These are phyloP conservation scores for Cocos nucifera DNA, from an alignment of 176 grass and related monocot species.

Conservation along the genomic window DNA sequence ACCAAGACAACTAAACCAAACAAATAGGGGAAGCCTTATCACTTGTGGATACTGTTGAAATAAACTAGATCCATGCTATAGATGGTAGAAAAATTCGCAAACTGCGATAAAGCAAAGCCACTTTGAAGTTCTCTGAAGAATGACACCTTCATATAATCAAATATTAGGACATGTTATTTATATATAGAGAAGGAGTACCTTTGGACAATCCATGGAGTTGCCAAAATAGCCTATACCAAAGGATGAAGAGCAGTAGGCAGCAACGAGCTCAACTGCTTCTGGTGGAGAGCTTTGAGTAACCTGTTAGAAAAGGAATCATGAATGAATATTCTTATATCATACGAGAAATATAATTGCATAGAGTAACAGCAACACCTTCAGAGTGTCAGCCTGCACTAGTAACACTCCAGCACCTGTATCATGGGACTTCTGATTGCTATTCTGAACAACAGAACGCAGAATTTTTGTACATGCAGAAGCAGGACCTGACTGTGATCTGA, in stretches of 20 bases:
- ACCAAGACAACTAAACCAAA: no score
- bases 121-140: neutral
- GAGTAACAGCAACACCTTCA: constrained; percentile 38
- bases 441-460: constrained; percentile 45
- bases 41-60: no score
- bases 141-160: neutral
- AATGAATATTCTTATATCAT: neutral
- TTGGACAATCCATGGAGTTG: constrained; percentile 64
- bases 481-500: constrained; percentile 75
- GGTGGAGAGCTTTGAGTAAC: constrained; percentile 27
- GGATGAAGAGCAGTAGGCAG: constrained; percentile 75
- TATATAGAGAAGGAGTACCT: constrained; percentile 24
- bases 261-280: constrained; percentile 58
- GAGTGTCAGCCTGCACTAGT: constrained; percentile 67
- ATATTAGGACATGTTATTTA: neutral
- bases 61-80: no score
- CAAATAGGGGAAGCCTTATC: no score
- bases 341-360: constrained; percentile 1
- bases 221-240: constrained; percentile 75
- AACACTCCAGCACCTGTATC: constrained; percentile 69
- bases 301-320: constrained; percentile 22
- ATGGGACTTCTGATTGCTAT: constrained; percentile 49
- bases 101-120: neutral
- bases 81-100: no score
- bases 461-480: constrained; percentile 60